A percentile compares a stretch with the other conserved stretches of the same genome.
Evolutionary conservation across 768 basidiomycete species (phyloP).

Genomic region (Peribolospora baueri): DNA sequence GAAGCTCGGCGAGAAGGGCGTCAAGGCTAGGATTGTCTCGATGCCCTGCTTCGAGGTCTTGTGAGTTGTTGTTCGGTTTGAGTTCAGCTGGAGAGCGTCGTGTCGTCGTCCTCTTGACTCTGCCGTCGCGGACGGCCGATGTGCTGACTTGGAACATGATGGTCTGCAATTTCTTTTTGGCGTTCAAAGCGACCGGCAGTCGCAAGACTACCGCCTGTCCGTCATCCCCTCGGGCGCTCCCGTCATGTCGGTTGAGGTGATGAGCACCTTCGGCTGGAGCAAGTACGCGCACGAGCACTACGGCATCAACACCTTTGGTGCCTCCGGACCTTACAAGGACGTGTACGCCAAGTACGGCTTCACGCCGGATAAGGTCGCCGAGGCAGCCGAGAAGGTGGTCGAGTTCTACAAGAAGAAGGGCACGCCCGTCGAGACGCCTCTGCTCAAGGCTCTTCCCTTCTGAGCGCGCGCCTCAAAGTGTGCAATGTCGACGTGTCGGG

Average conservation of each 20-base stretch:
- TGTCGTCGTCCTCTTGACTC: no score
- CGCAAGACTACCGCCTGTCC: conserved; percentile 49
- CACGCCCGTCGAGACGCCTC: no score
- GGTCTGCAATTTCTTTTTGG: conserved; percentile 5
- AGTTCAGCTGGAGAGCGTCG: no score
- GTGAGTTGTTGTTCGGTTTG: background rate
- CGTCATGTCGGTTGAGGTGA: conserved; percentile 65
- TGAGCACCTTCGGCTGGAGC: conserved; percentile 50
- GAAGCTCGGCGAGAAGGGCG: conserved; percentile 47
- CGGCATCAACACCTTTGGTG: conserved; percentile 25
- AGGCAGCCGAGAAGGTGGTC: conserved; percentile 60
- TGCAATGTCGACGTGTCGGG: no score
- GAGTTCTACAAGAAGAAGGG: conserved; percentile 48
- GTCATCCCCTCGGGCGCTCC: conserved; percentile 76
- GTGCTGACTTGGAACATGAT: background rate
- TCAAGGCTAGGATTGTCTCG: conserved; percentile 61
- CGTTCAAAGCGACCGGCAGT: conserved; percentile 39
- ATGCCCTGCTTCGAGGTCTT: conserved; percentile 72
- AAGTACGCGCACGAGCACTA: conserved; percentile 63
- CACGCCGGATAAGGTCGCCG: conserved; percentile 51
- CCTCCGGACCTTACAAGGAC: conserved; percentile 69
- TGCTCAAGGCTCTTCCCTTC: no score
- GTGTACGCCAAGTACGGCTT: conserved; percentile 79
- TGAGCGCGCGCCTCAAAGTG: no score
- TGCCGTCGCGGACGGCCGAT: no score